These are phyloP conservation scores for Alternaria atra DNA, from an alignment of 2,329 filamentous ascomycete genomes.

Conservation along the genomic window DNA sequence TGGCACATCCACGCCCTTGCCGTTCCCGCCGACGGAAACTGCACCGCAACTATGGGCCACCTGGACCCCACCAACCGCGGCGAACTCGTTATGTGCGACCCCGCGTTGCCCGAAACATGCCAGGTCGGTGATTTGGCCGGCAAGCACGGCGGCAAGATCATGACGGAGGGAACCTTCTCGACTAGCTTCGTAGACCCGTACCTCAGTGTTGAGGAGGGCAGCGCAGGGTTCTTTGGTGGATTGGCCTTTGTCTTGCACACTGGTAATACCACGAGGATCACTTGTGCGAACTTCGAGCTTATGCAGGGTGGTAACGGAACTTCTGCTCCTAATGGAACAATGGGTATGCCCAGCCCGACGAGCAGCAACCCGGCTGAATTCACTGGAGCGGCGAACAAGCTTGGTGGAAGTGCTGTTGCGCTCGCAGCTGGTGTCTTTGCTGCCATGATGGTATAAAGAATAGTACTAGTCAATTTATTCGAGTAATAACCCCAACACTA, in stretches of 20 bases:
- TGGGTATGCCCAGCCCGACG: slow-evolving; percentile 14
- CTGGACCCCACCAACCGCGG: slow-evolving; percentile 52
- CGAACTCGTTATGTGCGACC: slow-evolving; percentile 46
- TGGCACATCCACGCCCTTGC: slow-evolving; percentile 55
- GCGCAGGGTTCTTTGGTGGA: slow-evolving; percentile 60
- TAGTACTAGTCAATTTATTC: neutral
- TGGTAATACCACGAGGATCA: slow-evolving; percentile 60
- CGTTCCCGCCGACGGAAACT: slow-evolving; percentile 50
- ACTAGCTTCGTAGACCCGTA: slow-evolving; percentile 58
- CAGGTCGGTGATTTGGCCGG: slow-evolving; percentile 55
- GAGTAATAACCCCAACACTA: neutral
- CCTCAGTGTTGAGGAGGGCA: slow-evolving; percentile 54
- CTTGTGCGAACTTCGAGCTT: slow-evolving; percentile 63
- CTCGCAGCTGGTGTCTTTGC: slow-evolving; percentile 22
- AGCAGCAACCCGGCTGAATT: slow-evolving; percentile 19
- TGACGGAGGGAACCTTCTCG: slow-evolving; percentile 35
- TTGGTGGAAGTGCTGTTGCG: slow-evolving; percentile 14
- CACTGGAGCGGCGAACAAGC: slow-evolving; percentile 25
- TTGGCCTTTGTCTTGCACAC: slow-evolving; percentile 62
- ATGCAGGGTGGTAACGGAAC: slow-evolving; percentile 18
- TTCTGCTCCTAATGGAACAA: slow-evolving; percentile 4
- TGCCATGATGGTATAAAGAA: slow-evolving; percentile 17
- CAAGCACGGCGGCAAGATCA: slow-evolving; percentile 53
- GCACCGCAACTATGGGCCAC: slow-evolving; percentile 48
- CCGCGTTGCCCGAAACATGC: slow-evolving; percentile 43